Evolutionary conservation across 441 rosid genomes (phyloP).

Genomic region (Aquilaria agallochum): DNA sequence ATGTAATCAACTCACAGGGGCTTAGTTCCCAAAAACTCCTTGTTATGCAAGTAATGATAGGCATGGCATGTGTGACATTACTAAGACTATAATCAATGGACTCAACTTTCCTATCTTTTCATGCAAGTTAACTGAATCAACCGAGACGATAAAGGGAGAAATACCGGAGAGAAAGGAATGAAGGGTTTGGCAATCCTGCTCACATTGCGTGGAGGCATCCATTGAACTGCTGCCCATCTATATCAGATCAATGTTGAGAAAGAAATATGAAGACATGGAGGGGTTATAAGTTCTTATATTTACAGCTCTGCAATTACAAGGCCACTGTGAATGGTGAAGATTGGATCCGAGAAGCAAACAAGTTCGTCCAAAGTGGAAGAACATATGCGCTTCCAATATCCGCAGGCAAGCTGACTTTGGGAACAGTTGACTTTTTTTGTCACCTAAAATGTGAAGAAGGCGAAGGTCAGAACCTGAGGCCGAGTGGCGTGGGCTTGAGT

Average conservation of each 20-base stretch:
- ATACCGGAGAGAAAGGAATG: slow-evolving; percentile 13
- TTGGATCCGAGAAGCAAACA: background rate
- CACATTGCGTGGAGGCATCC: background rate
- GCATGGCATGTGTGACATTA: background rate
- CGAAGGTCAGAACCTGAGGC: no score
- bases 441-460: no score
- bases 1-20: no score
- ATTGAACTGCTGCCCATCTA: slow-evolving; percentile 6
- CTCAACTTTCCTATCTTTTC: background rate
- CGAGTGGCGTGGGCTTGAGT: no score
- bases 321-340: background rate
- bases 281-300: background rate
- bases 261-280: background rate
- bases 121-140: background rate
- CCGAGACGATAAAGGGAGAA: background rate
- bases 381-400: background rate
- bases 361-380: slow-evolving; percentile 16
- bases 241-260: background rate
- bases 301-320: background rate
- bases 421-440: no score
- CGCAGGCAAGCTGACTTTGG: no score
- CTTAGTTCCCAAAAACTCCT: background rate
- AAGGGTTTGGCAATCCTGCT: slow-evolving; percentile 15
- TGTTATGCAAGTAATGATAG: background rate
- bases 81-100: background rate